Evolutionary conservation across 2,329 filamentous ascomycete genomes (phyloP).

Genomic region (Acrodontium crateriforme): DNA sequence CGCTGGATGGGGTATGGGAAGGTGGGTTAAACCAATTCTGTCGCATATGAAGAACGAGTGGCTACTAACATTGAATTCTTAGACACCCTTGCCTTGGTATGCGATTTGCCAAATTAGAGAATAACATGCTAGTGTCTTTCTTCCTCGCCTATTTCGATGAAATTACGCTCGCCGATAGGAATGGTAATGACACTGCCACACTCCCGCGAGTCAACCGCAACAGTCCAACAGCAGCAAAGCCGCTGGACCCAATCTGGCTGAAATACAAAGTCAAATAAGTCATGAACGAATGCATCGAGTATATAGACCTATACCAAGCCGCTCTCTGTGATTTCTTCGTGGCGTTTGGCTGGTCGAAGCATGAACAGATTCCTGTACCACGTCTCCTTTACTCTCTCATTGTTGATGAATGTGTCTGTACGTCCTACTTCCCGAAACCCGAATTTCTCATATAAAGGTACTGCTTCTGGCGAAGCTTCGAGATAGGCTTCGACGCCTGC

Average conservation of each 20-base stretch:
- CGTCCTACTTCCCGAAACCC: slow-evolving; percentile 17
- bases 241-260: slow-evolving; percentile 22
- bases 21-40: no score
- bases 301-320: not conserved
- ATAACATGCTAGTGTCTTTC: slow-evolving; percentile 35
- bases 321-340: not conserved
- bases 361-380: slow-evolving; percentile 17
- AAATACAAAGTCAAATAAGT: slow-evolving; percentile 25
- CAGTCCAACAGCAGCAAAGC: slow-evolving; percentile 28
- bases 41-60: no score
- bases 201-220: slow-evolving; percentile 26
- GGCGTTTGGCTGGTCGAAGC: no score
- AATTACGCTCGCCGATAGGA: slow-evolving; percentile 28
- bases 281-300: no score
- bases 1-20: slow-evolving; percentile 22
- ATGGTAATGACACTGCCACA: slow-evolving; percentile 20
- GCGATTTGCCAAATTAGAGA: slow-evolving; percentile 41
- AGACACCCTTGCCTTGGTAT: slow-evolving; percentile 31
- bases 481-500: slow-evolving; percentile 24
- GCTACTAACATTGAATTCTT: no score
- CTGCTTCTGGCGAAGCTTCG: slow-evolving; percentile 23
- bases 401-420: slow-evolving; percentile 15
- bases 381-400: slow-evolving; percentile 9
- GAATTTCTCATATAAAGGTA: slow-evolving; percentile 25
- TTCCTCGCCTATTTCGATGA: slow-evolving; percentile 40